Evolutionary conservation across 768 basidiomycete species (phyloP).

Genomic region (Boletus coccyginus): DNA sequence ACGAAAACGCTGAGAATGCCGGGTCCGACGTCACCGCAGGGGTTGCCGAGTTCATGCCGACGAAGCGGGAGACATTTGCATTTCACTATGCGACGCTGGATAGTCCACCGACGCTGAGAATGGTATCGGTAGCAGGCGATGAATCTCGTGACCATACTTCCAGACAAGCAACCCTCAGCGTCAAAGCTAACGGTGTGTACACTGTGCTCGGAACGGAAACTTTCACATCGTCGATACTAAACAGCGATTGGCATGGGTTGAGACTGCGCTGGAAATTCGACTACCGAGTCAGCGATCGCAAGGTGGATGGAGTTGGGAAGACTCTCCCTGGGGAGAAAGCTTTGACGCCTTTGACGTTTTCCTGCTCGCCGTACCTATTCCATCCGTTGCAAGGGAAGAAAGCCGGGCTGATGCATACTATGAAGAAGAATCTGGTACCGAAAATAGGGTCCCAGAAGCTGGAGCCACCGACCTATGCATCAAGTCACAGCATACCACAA

Average conservation of each 20-base stretch:
- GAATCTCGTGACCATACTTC: slow-evolving; percentile 74
- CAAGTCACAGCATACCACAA: slow-evolving; percentile 4
- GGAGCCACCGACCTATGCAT: slow-evolving; percentile 38
- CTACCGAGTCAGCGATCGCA: slow-evolving; percentile 37
- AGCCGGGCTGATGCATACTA: slow-evolving; percentile 57
- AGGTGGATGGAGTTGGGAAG: slow-evolving; percentile 43
- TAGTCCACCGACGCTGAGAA: slow-evolving; percentile 63
- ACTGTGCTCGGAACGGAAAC: slow-evolving; percentile 66
- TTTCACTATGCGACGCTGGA: slow-evolving; percentile 76
- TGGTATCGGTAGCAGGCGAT: slow-evolving; percentile 63
- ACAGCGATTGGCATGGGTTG: not conserved
- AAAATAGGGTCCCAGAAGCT: slow-evolving; percentile 65
- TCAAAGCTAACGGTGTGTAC: slow-evolving; percentile 76
- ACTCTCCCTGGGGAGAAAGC: slow-evolving; percentile 64
- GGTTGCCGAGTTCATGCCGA: slow-evolving; percentile 65
- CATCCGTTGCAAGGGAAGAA: slow-evolving; percentile 64
- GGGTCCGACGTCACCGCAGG: slow-evolving; percentile 36
- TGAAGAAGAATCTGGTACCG: slow-evolving; percentile 44
- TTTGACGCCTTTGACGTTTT: slow-evolving; percentile 69
- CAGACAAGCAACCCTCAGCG: slow-evolving; percentile 65
- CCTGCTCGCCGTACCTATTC: slow-evolving; percentile 65
- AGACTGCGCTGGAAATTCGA: no score
- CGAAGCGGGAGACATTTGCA: slow-evolving; percentile 51
- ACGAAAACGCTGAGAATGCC: slow-evolving; percentile 22
- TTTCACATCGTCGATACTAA: slow-evolving; percentile 17